Percentiles rank a stretch among this genome's conserved stretches.
Evolutionary conservation across 805 yeast species (phyloP).

Genomic region (Ogataea methanolica): DNA sequence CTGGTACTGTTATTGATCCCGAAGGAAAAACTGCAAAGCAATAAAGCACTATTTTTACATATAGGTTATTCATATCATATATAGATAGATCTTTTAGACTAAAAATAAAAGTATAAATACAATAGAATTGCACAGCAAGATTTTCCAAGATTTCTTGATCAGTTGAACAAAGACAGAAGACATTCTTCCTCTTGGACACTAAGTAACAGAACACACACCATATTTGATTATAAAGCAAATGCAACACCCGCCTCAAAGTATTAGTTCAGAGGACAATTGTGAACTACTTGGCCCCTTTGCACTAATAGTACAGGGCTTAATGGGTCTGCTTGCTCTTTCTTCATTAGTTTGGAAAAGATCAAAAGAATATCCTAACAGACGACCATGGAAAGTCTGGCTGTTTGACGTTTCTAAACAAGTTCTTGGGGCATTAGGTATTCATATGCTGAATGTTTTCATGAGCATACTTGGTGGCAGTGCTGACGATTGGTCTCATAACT

Average conservation of each 20-base stretch:
- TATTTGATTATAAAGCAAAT: neutral
- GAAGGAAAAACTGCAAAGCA: too few species aligned
- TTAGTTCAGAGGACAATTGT: constrained; percentile 36
- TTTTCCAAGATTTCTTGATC: too few species aligned
- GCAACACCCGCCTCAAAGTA: neutral
- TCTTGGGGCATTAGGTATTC: constrained; percentile 82
- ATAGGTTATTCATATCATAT: too few species aligned
- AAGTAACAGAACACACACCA: too few species aligned
- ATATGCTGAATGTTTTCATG: constrained; percentile 66
- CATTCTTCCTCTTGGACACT: too few species aligned
- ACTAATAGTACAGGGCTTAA: constrained; percentile 62
- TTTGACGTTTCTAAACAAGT: constrained; percentile 90
- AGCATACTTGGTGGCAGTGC: constrained; percentile 51
- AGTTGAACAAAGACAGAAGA: too few species aligned
- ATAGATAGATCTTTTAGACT: too few species aligned
- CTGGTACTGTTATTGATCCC: too few species aligned
- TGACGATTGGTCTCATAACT: constrained; percentile 13
- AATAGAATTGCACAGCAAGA: too few species aligned
- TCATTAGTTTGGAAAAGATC: constrained; percentile 72
- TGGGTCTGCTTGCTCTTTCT: constrained; percentile 75
- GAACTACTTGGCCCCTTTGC: constrained; percentile 84
- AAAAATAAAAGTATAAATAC: too few species aligned
- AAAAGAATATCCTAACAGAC: constrained; percentile 70
- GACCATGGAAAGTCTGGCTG: constrained; percentile 86
- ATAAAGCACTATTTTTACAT: too few species aligned